phyloP scores from a whole-genome alignment of 1,139 yeast species.

The Blastobotrys raffinosifermentans region DNA sequence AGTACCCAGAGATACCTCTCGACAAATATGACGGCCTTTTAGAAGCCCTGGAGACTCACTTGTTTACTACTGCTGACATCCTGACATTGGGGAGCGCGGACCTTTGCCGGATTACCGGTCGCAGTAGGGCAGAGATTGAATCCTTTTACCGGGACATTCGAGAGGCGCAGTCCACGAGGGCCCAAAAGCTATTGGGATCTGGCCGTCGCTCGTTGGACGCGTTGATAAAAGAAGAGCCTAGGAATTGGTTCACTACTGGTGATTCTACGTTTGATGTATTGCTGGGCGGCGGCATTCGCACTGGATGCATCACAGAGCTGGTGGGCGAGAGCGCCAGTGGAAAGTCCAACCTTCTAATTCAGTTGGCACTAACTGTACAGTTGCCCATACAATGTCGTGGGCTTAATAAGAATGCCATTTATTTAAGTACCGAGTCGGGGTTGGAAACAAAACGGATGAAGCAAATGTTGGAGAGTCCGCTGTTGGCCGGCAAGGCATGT shows the following conservation, averaged over 20 bases:
- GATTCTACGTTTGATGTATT: slow-evolving; percentile 48
- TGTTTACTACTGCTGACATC: slow-evolving; percentile 40
- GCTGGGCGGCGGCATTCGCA: slow-evolving; percentile 63
- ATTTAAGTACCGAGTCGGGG: slow-evolving; percentile 71
- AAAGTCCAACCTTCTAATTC: slow-evolving; percentile 70
- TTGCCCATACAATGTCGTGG: slow-evolving; percentile 44
- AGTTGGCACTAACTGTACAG: slow-evolving; percentile 55
- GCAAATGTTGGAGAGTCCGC: slow-evolving; percentile 14
- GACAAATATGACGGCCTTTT: slow-evolving; percentile 28
- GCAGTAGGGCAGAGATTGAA: slow-evolving; percentile 45
- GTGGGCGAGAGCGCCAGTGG: slow-evolving; percentile 85
- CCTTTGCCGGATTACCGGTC: slow-evolving; percentile 41
- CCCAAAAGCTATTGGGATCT: background rate
- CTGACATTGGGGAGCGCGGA: slow-evolving; percentile 36
- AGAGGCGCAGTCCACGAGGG: background rate
- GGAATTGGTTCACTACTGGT: slow-evolving; percentile 52
- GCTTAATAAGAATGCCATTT: slow-evolving; percentile 45
- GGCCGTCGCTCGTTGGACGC: slow-evolving; percentile 5
- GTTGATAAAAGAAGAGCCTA: too few relatives aligned
- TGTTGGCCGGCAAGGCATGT: background rate
- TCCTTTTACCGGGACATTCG: slow-evolving; percentile 34
- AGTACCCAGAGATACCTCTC: slow-evolving; percentile 13
- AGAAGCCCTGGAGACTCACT: slow-evolving; percentile 22
- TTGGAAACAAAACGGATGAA: slow-evolving; percentile 44
- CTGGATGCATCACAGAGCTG: slow-evolving; percentile 67